A percentile compares a stretch with the other conserved stretches of the same genome.
These are phyloP conservation scores for Oryza glaberrima DNA, from an alignment of 176 grass and related monocot genomes.

Conservation along the genomic window DNA sequence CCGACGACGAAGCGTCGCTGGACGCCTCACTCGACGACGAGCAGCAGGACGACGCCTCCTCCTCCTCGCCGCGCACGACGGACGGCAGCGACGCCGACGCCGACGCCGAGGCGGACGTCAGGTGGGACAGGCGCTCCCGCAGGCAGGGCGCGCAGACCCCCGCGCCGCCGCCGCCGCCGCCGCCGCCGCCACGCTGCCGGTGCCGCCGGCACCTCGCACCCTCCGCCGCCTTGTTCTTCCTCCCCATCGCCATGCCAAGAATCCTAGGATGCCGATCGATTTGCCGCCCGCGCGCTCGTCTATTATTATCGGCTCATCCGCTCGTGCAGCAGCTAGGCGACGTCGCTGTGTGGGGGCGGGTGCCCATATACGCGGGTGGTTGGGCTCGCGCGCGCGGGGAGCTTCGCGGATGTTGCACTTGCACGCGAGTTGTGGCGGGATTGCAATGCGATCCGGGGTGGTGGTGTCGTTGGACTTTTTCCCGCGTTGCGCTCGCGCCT, in stretches of 20 bases:
- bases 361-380: slow-evolving; percentile 20
- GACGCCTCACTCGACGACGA: slow-evolving; percentile 38
- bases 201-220: slow-evolving; percentile 59
- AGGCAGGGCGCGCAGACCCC: slow-evolving; percentile 86
- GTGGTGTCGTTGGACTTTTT: neutral
- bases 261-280: neutral
- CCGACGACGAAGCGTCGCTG: slow-evolving; percentile 15
- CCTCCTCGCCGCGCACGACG: slow-evolving; percentile 13
- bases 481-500: neutral
- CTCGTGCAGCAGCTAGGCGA: neutral
- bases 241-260: slow-evolving; percentile 36
- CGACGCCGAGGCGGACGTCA: slow-evolving; percentile 21
- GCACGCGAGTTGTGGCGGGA: slow-evolving; percentile 4
- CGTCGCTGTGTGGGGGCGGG: neutral
- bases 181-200: slow-evolving; percentile 7
- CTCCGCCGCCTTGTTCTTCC: slow-evolving; percentile 18
- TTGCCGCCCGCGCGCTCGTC: neutral
- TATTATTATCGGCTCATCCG: neutral
- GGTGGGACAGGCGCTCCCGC: slow-evolving; percentile 64
- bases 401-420: slow-evolving; percentile 46
- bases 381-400: neutral
- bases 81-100: slow-evolving; percentile 45
- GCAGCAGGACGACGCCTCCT: slow-evolving; percentile 40
- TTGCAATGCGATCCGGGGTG: slow-evolving; percentile 43
- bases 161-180: neutral